These are phyloP conservation scores for Candida sonorensis DNA, from an alignment of 805 yeast genomes.

Conservation along the genomic window DNA sequence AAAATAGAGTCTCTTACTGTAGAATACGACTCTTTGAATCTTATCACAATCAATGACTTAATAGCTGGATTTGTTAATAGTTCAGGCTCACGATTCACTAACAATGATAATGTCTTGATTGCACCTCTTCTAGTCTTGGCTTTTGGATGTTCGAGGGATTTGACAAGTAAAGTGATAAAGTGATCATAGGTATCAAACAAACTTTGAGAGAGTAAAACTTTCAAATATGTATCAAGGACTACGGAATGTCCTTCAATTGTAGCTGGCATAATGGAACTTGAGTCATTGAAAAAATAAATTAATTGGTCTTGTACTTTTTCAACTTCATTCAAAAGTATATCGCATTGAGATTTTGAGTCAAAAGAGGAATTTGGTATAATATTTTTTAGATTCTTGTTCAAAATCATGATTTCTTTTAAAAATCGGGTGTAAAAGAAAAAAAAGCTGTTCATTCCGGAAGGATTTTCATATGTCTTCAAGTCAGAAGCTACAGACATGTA, in stretches of 20 bases:
- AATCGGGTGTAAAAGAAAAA: constrained; percentile 7
- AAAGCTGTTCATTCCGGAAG: constrained; percentile 1
- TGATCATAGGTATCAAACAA: constrained; percentile 40
- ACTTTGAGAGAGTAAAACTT: constrained; percentile 25
- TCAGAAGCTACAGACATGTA: constrained; percentile 5
- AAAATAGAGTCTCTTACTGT: constrained; percentile 72
- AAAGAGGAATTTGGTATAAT: too few species aligned
- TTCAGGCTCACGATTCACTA: constrained; percentile 46
- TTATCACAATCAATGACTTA: constrained; percentile 41
- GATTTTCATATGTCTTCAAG: constrained; percentile 2
- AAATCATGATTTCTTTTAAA: neutral
- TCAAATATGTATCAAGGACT: constrained; percentile 11
- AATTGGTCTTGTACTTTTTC: neutral
- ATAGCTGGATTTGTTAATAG: constrained; percentile 45
- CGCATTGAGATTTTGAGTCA: too few species aligned
- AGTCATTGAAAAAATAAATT: neutral
- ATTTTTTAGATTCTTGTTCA: too few species aligned
- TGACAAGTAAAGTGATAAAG: constrained; percentile 43
- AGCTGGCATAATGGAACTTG: neutral
- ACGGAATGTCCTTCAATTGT: neutral
- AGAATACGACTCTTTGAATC: constrained; percentile 57
- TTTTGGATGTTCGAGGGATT: constrained; percentile 41
- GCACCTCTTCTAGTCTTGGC: constrained; percentile 56
- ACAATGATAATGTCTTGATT: constrained; percentile 49
- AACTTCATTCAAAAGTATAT: neutral